Evolutionary conservation across 129 eudicot species (phyloP), one percentile per base, ranked within the genome.

Genomic region (Apium graveolens): DNA sequence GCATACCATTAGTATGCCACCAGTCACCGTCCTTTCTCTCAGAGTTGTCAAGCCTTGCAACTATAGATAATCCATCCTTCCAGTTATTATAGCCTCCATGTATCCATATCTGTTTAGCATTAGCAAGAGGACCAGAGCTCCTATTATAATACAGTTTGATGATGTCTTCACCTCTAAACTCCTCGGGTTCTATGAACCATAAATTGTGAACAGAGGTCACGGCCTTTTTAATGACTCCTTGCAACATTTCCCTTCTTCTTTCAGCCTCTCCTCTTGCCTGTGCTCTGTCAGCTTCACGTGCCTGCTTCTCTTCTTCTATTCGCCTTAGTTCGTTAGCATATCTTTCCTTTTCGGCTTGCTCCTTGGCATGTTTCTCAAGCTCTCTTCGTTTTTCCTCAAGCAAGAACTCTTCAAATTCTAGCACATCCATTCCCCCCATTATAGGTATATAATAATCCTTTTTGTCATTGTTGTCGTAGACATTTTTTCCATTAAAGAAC

Each of bases 1-100:
- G 78, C 95, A 57, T 88, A 96, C 99, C 93, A 53, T 96, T 88
- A 46, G 88, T 88, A 84, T 84, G 88, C 97, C 99, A 96, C 99
- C 99, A 96, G 60, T 90, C 95, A 65, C 90, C 97, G 71, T 73
- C 89, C 78, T 84, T 79, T 78, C 81, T 81, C 72, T 82, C 90
- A 55, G 87, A 84, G 75, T 78, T 90, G 51, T 80, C 84, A 81
- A 96, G 93, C 86, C 78, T 87, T 76, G 84, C 81, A 82, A 89
- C 93, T 80, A 96, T 90, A 26, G 97, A 92, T 80, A 92, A 81
- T 9, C 99, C 99, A 81, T 92, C 87, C 75, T 81, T 85, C 99
- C 99, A 96, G 53, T 85, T 83, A 84, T 92, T 86, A 81, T 85
- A 84, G 29, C 99, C 99, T 80, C 97, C 99, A 84, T 83, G 97